These are phyloP conservation scores for Setaria viridis DNA, from an alignment of 202 grass and related monocot species.

Conservation along the genomic window DNA sequence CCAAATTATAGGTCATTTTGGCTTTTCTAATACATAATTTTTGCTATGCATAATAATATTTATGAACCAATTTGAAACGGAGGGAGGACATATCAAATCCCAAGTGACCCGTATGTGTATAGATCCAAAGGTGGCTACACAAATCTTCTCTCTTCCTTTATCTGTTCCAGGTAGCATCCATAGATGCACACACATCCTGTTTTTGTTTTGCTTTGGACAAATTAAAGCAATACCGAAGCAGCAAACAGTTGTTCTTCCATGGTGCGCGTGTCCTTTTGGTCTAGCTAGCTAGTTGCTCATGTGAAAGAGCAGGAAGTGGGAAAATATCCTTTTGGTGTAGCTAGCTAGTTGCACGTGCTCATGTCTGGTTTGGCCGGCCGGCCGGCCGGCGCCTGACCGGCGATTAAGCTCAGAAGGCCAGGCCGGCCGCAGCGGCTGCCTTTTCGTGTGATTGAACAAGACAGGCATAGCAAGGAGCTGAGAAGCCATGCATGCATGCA, in stretches of 20 bases:
- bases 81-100: neutral
- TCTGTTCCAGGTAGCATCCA: neutral
- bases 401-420: constrained; percentile 7
- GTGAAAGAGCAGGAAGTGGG: neutral
- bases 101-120: neutral
- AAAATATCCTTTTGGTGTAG: neutral
- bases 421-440: constrained; percentile 34
- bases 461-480: constrained; percentile 46
- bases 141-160: neutral
- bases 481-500: constrained; percentile 44
- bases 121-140: neutral
- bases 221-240: neutral
- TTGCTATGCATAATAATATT: too few species aligned
- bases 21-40: too few species aligned
- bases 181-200: neutral
- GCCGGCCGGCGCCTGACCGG: neutral
- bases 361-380: constrained; percentile 31
- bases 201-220: neutral
- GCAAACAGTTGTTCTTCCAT: neutral
- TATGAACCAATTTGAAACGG: too few species aligned
- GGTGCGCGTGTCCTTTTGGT: neutral
- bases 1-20: too few species aligned
- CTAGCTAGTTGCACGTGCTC: constrained; percentile 28
- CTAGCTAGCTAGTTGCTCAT: neutral
- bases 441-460: constrained; percentile 76